Conservation (phyloP, 768 basidiomycete genomes). For the Agaricus sinodeliciosus region DNA sequence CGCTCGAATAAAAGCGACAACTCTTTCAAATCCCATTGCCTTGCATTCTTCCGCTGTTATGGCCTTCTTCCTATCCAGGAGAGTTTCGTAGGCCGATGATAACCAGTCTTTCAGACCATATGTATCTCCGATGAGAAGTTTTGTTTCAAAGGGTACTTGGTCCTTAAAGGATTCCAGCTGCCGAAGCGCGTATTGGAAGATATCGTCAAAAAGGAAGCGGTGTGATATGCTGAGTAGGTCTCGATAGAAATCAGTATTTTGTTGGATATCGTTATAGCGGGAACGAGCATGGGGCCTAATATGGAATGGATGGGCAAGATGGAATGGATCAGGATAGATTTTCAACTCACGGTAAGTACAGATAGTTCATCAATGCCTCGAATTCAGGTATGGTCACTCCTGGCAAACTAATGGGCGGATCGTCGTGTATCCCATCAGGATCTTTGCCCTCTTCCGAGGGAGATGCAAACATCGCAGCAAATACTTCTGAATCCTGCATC, state of each 20-base stretch:
- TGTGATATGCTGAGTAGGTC: conserved; percentile 33
- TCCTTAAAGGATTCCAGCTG: conserved; percentile 12
- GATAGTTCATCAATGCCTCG: conserved; percentile 30
- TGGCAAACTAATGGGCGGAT: conserved; percentile 25
- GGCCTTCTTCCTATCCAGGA: conserved; percentile 27
- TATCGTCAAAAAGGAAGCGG: conserved; percentile 28
- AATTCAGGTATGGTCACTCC: conserved; percentile 28
- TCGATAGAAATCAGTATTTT: conserved; percentile 25
- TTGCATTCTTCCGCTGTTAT: conserved; percentile 23
- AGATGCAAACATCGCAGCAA: conserved; percentile 29
- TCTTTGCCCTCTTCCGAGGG: conserved; percentile 12
- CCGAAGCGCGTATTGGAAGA: conserved; percentile 27
- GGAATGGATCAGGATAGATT: neutral
- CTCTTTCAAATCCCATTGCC: conserved; percentile 20
- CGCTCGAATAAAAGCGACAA: neutral
- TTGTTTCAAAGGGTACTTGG: conserved; percentile 19
- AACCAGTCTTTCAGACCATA: conserved; percentile 34
- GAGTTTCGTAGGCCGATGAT: conserved; percentile 26
- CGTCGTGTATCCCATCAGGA: conserved; percentile 25
- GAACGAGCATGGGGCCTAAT: neutral
- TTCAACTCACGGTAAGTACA: conserved; percentile 29
- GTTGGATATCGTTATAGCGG: neutral
- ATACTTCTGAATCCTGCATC: conserved; percentile 30
- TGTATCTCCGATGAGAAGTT: conserved; percentile 31
- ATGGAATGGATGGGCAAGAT: neutral